These are phyloP conservation scores for Candida freyschussii DNA, from an alignment of 1,139 yeast species.

Conservation along the genomic window DNA sequence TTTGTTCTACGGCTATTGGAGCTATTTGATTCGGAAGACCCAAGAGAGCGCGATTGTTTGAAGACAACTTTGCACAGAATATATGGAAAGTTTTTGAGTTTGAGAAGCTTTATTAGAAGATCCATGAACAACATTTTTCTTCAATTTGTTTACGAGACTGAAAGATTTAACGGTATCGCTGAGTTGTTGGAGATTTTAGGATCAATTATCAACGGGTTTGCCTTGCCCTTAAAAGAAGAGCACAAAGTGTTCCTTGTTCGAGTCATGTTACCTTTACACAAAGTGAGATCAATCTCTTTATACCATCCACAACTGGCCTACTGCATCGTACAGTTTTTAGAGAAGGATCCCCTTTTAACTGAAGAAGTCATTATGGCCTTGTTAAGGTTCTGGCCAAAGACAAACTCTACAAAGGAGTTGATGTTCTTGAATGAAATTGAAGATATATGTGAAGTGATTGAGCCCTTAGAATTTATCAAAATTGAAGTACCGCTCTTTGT, in stretches of 20 bases:
- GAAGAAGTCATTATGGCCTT: slow-evolving; percentile 95
- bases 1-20: slow-evolving; percentile 79
- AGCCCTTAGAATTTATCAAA: slow-evolving; percentile 85
- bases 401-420: slow-evolving; percentile 90
- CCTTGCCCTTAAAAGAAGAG: slow-evolving; percentile 93
- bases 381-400: slow-evolving; percentile 94
- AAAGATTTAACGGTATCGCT: slow-evolving; percentile 92
- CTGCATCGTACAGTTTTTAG: slow-evolving; percentile 94
- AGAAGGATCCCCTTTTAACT: slow-evolving; percentile 85
- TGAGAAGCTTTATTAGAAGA: slow-evolving; percentile 87
- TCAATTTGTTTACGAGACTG: slow-evolving; percentile 93
- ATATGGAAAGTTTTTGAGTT: slow-evolving; percentile 88
- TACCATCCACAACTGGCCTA: slow-evolving; percentile 97
- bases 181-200: slow-evolving; percentile 94
- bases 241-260: slow-evolving; percentile 87
- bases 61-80: slow-evolving; percentile 94
- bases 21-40: slow-evolving; percentile 93
- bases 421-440: slow-evolving; percentile 95
- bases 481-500: slow-evolving; percentile 92
- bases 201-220: slow-evolving; percentile 95
- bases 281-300: slow-evolving; percentile 78
- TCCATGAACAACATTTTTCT: slow-evolving; percentile 88
- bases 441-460: slow-evolving; percentile 94
- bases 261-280: slow-evolving; percentile 90
- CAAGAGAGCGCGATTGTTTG: slow-evolving; percentile 90